Evolutionary conservation across 176 grass and related monocot species (phyloP).

Genomic region (Poa annua): DNA sequence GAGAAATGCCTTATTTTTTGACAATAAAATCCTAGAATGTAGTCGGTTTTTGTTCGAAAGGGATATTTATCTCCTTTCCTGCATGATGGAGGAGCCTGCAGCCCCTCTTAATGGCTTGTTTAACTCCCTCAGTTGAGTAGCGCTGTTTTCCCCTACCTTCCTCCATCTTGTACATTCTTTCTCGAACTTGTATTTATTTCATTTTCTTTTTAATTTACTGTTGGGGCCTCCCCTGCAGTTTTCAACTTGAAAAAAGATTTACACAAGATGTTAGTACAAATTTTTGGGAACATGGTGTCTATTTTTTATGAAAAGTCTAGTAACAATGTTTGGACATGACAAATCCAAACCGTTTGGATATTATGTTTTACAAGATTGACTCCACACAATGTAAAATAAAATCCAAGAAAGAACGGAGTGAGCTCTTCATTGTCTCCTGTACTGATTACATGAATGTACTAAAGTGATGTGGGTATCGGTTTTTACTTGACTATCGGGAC

Average conservation of each 20-base stretch:
- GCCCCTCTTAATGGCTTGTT: not conserved
- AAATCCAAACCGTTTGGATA: not conserved
- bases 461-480: not conserved
- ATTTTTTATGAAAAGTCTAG: not conserved
- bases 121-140: not conserved
- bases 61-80: not conserved
- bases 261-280: not conserved
- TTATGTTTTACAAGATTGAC: not conserved
- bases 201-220: not conserved
- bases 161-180: conserved; percentile 4
- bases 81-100: not conserved
- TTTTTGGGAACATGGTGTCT: not conserved
- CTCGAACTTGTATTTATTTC: not conserved
- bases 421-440: not conserved
- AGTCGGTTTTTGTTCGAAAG: not conserved
- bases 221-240: not conserved
- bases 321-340: not conserved
- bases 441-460: not conserved
- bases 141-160: not conserved
- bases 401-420: not conserved
- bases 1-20: conserved; percentile 9
- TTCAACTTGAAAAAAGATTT: not conserved
- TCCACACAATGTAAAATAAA: not conserved
- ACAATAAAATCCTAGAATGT: conserved; percentile 4
- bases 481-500: no score